Evolutionary conservation across 148 eudicot species (phyloP).

Genomic region (Agrostemma githago): DNA sequence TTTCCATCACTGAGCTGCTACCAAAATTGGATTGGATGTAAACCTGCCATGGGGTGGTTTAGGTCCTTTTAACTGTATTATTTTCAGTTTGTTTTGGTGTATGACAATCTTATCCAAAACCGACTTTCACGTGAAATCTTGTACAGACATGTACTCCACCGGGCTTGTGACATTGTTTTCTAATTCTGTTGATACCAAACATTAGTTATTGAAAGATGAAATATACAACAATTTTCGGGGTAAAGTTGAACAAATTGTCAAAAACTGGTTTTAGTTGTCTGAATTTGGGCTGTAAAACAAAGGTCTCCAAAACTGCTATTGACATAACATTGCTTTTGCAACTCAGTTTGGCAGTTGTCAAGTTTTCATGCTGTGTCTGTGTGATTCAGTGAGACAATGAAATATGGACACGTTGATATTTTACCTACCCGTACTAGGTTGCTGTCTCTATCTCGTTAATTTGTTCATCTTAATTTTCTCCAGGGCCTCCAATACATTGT

Average conservation of each 20-base stretch:
- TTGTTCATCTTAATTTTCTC: neutral
- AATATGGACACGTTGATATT: neutral
- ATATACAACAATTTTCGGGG: no score
- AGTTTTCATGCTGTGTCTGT: neutral
- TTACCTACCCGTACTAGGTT: neutral
- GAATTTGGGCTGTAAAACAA: neutral
- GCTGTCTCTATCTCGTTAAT: neutral
- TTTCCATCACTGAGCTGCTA: neutral
- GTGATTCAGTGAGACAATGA: neutral
- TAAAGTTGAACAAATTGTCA: neutral
- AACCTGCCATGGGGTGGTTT: neutral
- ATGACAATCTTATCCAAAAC: neutral
- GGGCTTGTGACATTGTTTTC: no score
- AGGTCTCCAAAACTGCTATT: neutral
- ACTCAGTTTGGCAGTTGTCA: neutral
- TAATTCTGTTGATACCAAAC: no score
- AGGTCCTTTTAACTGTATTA: neutral
- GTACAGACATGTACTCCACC: no score
- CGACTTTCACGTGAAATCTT: slow-evolving; percentile 3
- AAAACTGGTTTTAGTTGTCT: neutral
- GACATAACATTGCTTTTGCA: slow-evolving; percentile 5
- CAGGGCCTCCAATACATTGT: neutral
- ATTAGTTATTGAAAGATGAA: no score
- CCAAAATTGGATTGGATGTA: neutral
- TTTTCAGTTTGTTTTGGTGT: no score